phyloP scores from a whole-genome alignment of 2,329 filamentous ascomycete genomes.

The Penicillium sp. region DNA sequence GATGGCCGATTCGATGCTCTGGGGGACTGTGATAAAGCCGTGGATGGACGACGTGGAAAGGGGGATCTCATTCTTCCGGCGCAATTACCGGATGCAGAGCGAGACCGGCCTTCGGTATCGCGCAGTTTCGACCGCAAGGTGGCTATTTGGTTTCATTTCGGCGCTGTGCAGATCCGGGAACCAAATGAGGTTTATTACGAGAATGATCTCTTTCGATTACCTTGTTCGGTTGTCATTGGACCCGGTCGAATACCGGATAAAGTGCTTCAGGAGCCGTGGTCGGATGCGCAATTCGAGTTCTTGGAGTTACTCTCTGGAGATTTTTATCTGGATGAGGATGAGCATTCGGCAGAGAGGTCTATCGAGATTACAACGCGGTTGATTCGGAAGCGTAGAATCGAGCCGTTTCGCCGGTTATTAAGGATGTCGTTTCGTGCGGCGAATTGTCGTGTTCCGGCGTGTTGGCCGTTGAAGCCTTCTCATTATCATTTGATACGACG shows the following conservation, averaged over 20 bases:
- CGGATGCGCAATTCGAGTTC: slow-evolving; percentile 46
- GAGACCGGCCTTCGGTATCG: not conserved
- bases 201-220: slow-evolving; percentile 45
- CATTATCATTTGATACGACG: slow-evolving; percentile 43
- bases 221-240: slow-evolving; percentile 33
- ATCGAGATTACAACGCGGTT: slow-evolving; percentile 40
- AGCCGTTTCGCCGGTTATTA: slow-evolving; percentile 42
- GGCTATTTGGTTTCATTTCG: slow-evolving; percentile 47
- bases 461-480: slow-evolving; percentile 42
- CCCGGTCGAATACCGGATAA: slow-evolving; percentile 48
- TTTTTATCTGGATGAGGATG: slow-evolving; percentile 48
- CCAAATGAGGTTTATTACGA: slow-evolving; percentile 37
- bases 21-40: slow-evolving; percentile 30
- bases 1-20: slow-evolving; percentile 33
- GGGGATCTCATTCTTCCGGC: slow-evolving; percentile 41
- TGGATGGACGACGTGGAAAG: slow-evolving; percentile 36
- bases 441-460: slow-evolving; percentile 40
- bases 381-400: slow-evolving; percentile 44
- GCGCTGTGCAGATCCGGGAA: slow-evolving; percentile 43
- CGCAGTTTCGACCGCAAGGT: slow-evolving; percentile 35
- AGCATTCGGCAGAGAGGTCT: slow-evolving; percentile 35
- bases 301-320: slow-evolving; percentile 45
- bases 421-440: slow-evolving; percentile 38
- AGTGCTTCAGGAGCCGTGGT: slow-evolving; percentile 48
- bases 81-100: slow-evolving; percentile 13